phyloP scores from a whole-genome alignment of 169 alveolate genomes.

The Cryptosporidium parvum region DNA sequence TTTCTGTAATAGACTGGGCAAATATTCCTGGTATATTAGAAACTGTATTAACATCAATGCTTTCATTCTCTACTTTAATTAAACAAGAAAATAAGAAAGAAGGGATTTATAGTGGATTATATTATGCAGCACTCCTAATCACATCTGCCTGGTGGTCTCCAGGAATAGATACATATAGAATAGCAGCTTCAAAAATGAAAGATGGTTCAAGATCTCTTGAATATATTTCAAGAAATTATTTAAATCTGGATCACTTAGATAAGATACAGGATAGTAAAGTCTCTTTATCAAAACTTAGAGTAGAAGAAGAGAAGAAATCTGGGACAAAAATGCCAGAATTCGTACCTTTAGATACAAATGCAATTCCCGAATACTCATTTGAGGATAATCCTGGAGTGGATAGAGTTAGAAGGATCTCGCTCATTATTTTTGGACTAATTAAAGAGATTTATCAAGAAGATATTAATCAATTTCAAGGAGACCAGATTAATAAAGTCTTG shows the following conservation, averaged over 20 bases:
- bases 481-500: not conserved
- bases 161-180: conserved; percentile 62
- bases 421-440: conserved; percentile 10
- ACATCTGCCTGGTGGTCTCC: conserved; percentile 76
- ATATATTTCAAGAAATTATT: conserved; percentile 22
- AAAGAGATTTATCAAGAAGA: not conserved
- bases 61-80: conserved; percentile 43
- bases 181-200: not conserved
- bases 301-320: not conserved
- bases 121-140: conserved; percentile 28
- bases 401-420: conserved; percentile 20
- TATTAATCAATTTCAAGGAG: not conserved
- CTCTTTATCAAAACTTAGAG: not conserved
- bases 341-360: conserved; percentile 35
- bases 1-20: conserved; percentile 67
- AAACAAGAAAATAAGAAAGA: not conserved
- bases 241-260: conserved; percentile 19
- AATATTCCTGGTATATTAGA: conserved; percentile 40
- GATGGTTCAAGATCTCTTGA: conserved; percentile 14
- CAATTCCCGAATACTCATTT: conserved; percentile 51
- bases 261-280: not conserved
- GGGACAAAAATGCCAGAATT: conserved; percentile 16
- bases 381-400: conserved; percentile 44
- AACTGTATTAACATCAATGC: conserved; percentile 12
- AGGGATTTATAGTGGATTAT: conserved; percentile 58